Conservation (phyloP, 495 filamentous ascomycete genomes). For the Penicillium egyptiacum region DNA sequence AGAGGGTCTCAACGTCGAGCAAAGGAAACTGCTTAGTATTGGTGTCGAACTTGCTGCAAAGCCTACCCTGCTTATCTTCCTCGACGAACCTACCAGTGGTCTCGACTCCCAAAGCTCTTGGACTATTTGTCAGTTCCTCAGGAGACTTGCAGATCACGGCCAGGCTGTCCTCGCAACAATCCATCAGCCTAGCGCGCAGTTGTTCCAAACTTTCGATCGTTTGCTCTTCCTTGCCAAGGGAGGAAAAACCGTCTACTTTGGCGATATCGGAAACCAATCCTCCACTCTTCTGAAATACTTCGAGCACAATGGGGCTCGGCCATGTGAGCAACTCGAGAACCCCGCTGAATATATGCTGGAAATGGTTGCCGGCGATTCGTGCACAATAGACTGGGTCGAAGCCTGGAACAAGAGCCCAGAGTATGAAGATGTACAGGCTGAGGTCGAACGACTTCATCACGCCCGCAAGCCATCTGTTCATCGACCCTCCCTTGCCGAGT, state of each 20-base stretch:
- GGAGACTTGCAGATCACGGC: constrained; percentile 78
- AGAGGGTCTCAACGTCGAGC: constrained; percentile 83
- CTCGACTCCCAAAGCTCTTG: constrained; percentile 84
- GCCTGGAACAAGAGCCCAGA: constrained; percentile 74
- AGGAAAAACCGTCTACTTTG: constrained; percentile 84
- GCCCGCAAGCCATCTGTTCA: constrained; percentile 28
- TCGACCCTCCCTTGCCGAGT: neutral
- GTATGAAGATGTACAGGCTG: constrained; percentile 57
- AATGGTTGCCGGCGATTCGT: constrained; percentile 55
- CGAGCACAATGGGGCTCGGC: constrained; percentile 64
- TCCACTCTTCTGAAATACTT: constrained; percentile 70
- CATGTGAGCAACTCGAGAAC: constrained; percentile 69
- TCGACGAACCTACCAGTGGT: constrained; percentile 89
- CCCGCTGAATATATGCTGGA: constrained; percentile 93
- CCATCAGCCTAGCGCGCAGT: constrained; percentile 85
- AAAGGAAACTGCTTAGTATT: constrained; percentile 83
- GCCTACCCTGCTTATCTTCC: constrained; percentile 79
- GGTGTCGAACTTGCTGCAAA: constrained; percentile 88
- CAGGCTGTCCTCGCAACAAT: constrained; percentile 91
- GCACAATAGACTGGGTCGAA: constrained; percentile 75
- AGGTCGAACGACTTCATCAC: constrained; percentile 62
- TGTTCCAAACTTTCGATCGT: constrained; percentile 90
- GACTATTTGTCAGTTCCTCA: constrained; percentile 74
- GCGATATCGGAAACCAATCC: constrained; percentile 76
- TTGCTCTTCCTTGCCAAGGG: constrained; percentile 79